These are phyloP conservation scores for Cryptosporidium viatorum DNA, from an alignment of 169 alveolate genomes.

Conservation along the genomic window DNA sequence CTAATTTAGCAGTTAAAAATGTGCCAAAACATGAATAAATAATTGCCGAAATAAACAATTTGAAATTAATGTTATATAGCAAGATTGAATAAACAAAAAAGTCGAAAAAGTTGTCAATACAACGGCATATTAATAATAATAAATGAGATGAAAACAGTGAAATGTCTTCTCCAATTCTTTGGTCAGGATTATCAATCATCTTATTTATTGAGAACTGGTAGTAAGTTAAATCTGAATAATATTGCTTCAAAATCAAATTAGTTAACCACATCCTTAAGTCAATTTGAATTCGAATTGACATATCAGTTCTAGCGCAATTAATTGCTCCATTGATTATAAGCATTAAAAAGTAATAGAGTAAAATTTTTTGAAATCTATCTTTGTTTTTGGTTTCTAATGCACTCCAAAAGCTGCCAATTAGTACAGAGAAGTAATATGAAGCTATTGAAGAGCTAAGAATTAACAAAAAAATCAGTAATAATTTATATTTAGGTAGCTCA, in stretches of 20 bases:
- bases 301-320: slow-evolving; percentile 39
- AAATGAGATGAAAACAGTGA: slow-evolving; percentile 42
- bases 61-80: slow-evolving; percentile 29
- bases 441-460: slow-evolving; percentile 19
- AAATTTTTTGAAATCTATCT: slow-evolving; percentile 10
- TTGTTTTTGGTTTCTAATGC: slow-evolving; percentile 51
- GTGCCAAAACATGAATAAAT: slow-evolving; percentile 64
- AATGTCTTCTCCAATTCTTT: slow-evolving; percentile 75
- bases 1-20: slow-evolving; percentile 42
- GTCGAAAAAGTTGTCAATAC: slow-evolving; percentile 67
- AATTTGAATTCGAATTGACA: slow-evolving; percentile 41
- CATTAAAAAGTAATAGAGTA: slow-evolving; percentile 26
- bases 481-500: slow-evolving; percentile 36
- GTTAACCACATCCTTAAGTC: slow-evolving; percentile 76
- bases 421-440: slow-evolving; percentile 32
- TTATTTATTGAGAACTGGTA: slow-evolving; percentile 59
- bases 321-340: slow-evolving; percentile 22
- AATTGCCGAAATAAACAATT: slow-evolving; percentile 54
- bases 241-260: slow-evolving; percentile 49
- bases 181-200: slow-evolving; percentile 74
- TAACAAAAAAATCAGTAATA: not conserved
- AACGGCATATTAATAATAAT: slow-evolving; percentile 48
- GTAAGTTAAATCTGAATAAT: slow-evolving; percentile 40
- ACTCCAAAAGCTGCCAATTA: slow-evolving; percentile 44
- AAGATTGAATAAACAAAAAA: slow-evolving; percentile 46